Conservation (phyloP, 2,329 filamentous ascomycete species). For the Pseudogymnoascus pannorum region DNA sequence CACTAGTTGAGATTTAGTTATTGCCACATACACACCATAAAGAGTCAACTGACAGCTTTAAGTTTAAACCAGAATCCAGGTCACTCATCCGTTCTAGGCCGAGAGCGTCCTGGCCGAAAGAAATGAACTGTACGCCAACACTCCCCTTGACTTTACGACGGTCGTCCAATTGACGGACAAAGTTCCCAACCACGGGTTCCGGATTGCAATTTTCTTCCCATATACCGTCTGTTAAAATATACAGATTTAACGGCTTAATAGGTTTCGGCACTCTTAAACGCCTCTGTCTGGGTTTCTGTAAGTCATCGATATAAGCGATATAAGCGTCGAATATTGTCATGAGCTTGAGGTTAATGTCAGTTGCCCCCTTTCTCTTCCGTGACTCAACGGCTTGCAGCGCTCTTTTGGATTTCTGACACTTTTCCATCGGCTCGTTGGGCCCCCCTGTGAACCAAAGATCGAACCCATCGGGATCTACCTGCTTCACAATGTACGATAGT, state of each 20-base stretch:
- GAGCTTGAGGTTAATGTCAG: conserved; percentile 19
- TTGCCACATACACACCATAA: not conserved
- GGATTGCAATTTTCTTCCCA: conserved; percentile 14
- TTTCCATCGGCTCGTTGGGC: conserved; percentile 19
- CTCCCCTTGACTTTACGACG: not conserved
- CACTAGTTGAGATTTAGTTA: conserved; percentile 2
- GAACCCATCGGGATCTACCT: conserved; percentile 22
- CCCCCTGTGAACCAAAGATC: conserved; percentile 24
- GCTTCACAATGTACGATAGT: conserved; percentile 25
- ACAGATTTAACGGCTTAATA: conserved; percentile 21
- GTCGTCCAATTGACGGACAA: conserved; percentile 11
- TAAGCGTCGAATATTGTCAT: conserved; percentile 19
- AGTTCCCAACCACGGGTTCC: conserved; percentile 9
- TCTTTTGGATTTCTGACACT: conserved; percentile 18
- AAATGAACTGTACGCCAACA: conserved; percentile 18
- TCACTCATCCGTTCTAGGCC: conserved; percentile 13
- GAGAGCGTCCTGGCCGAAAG: conserved; percentile 14
- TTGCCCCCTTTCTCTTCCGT: conserved; percentile 14
- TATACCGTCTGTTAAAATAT: conserved; percentile 20
- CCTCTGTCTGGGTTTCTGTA: conserved; percentile 12
- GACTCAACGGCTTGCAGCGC: conserved; percentile 13
- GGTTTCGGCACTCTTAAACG: conserved; percentile 15
- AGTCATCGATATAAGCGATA: conserved; percentile 11
- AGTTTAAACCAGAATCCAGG: conserved; percentile 11
- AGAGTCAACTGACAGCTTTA: conserved; percentile 15